These are phyloP conservation scores for Fusarium temperatum DNA, from an alignment of 2,329 filamentous ascomycete species.

Conservation along the genomic window DNA sequence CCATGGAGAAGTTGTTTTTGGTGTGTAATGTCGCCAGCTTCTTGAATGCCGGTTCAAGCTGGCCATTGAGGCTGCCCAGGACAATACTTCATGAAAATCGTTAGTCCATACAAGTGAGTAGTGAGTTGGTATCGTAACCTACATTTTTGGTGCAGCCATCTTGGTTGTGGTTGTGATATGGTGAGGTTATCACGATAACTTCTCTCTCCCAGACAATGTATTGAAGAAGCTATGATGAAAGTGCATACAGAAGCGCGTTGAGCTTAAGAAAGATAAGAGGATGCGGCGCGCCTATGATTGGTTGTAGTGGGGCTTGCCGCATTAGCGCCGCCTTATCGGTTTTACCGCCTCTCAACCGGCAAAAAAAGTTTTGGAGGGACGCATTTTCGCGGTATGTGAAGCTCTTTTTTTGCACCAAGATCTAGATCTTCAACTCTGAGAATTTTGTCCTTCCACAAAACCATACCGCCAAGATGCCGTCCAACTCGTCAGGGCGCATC, in stretches of 20 bases:
- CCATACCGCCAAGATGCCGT: constrained; percentile 63
- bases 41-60: constrained; percentile 76
- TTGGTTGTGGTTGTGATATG: constrained; percentile 13
- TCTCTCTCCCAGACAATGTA: background rate
- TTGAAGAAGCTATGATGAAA: constrained; percentile 36
- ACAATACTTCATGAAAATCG: constrained; percentile 68
- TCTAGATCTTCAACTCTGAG: constrained; percentile 25
- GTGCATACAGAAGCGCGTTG: constrained; percentile 17
- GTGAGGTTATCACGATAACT: constrained; percentile 8
- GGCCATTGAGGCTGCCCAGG: constrained; percentile 83
- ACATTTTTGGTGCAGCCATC: constrained; percentile 63
- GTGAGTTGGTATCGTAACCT: constrained; percentile 25
- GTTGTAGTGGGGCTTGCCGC: constrained; percentile 20
- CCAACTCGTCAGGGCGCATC: constrained; percentile 72
- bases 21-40: constrained; percentile 83
- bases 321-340: constrained; percentile 46
- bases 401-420: constrained; percentile 37
- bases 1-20: constrained; percentile 89
- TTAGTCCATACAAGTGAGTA: constrained; percentile 3
- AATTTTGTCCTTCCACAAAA: constrained; percentile 36
- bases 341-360: constrained; percentile 47
- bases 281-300: constrained; percentile 49
- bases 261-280: constrained; percentile 42
- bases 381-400: constrained; percentile 30
- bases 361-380: constrained; percentile 49